Evolutionary conservation across 345 rosid species (phyloP), one percentile per base, ranked within the genome.

Genomic region (Limnanthes douglasii): DNA sequence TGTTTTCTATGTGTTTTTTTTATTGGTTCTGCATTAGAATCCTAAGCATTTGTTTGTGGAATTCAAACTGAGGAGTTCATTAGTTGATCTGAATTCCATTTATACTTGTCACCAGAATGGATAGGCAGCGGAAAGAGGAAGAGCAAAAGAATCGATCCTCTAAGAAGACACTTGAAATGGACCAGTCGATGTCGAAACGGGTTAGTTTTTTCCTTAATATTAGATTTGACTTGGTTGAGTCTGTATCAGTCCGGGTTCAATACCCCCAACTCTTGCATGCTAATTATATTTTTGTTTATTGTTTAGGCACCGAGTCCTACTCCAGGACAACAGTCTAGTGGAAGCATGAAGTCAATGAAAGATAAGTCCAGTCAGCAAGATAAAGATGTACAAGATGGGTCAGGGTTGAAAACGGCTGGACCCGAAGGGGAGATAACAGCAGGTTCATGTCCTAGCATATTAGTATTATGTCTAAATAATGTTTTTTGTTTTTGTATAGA

Each of bases 71-170:
- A n/a, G n/a, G n/a, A n/a, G n/a, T n/a, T n/a, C n/a, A n/a, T n/a
- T n/a, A n/a, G n/a, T n/a, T n/a, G n/a, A n/a, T n/a, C n/a, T n/a
- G n/a, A n/a, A n/a, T n/a, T n/a, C n/a, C n/a, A n/a, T n/a, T n/a
- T n/a, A n/a, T n/a, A n/a, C n/a, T n/a, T n/a, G 18, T 57, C 24
- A 26, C 41, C 61, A 92, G 99, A 60, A 73, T 85, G 93, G 99
- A 92, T 48, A 68, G 94, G 48, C 99, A 81, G 40, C 94, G 96
- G 6, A 80, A 96, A 0, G 99, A 92, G 72, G 99, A 92, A 39
- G 99, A 92, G 50, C 53, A 72, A 39, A 92, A 78, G 63, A 65
- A 60, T 31, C 62, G 79, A 55, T 73, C 96, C 37, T 88, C 97
- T 36, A 88, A 74, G 52, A 88, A 83, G 64, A 77, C 63, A 33